Evolutionary conservation across 768 basidiomycete genomes (phyloP).

Genomic region (Kwoniella sp.): DNA sequence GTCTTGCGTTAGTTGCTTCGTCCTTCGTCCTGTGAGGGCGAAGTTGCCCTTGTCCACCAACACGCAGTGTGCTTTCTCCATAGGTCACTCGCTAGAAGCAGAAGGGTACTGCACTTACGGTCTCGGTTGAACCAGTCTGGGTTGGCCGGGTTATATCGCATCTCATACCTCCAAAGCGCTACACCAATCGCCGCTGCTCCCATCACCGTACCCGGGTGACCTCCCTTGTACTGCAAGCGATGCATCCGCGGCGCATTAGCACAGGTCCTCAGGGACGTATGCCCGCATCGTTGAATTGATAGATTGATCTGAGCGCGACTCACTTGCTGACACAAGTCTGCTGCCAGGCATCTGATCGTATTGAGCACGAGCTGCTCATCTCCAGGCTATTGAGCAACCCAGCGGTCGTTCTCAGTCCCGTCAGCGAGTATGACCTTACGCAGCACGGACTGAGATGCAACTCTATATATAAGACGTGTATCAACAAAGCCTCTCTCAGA

Average conservation of each 20-base stretch:
- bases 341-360: slow-evolving; percentile 52
- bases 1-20: background rate
- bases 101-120: slow-evolving; percentile 30
- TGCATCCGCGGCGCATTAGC: background rate
- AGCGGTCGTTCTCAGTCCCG: no score
- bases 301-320: slow-evolving; percentile 14
- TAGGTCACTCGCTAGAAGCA: background rate
- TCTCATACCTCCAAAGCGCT: slow-evolving; percentile 52
- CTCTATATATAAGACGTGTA: no score
- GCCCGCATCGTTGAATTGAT: no score
- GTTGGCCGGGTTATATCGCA: slow-evolving; percentile 56
- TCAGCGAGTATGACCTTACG: no score
- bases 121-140: slow-evolving; percentile 56
- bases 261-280: background rate
- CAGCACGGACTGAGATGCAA: no score
- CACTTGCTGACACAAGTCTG: slow-evolving; percentile 52
- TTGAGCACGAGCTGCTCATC: slow-evolving; percentile 52
- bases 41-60: no score
- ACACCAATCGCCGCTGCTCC: slow-evolving; percentile 56
- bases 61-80: no score
- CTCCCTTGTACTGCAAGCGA: slow-evolving; percentile 48
- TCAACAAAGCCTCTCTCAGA: background rate
- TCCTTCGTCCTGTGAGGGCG: background rate
- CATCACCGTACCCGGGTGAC: slow-evolving; percentile 57
- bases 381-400: slow-evolving; percentile 24